Evolutionary conservation across 176 grass and related monocot species (phyloP).

Genomic region (Oryza australiensis): DNA sequence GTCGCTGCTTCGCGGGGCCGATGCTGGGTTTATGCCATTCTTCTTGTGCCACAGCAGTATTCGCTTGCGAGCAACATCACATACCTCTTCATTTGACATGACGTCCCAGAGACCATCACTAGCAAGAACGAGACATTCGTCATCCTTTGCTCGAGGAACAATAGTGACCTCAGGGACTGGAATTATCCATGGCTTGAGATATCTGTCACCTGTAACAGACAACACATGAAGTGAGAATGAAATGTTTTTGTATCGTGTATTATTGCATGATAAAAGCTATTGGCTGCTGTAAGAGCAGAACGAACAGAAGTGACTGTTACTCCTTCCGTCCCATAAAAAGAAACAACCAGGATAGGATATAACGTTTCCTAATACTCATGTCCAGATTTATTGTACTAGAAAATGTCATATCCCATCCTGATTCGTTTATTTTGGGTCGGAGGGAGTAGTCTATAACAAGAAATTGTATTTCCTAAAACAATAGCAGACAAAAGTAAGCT

Average conservation of each 20-base stretch:
- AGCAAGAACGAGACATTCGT: slow-evolving; percentile 84
- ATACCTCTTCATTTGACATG: slow-evolving; percentile 84
- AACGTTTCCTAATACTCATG: too few relatives aligned
- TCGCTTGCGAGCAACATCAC: slow-evolving; percentile 71
- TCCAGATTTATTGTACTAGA: too few relatives aligned
- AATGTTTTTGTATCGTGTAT: not conserved
- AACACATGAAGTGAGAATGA: not conserved
- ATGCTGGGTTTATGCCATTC: slow-evolving; percentile 41
- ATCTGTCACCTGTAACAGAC: slow-evolving; percentile 71
- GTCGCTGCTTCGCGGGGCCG: slow-evolving; percentile 45
- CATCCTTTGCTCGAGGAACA: slow-evolving; percentile 77
- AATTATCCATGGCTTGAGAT: slow-evolving; percentile 97
- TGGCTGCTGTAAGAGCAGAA: not conserved
- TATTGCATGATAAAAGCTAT: not conserved
- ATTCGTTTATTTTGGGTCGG: too few relatives aligned
- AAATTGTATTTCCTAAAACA: not conserved
- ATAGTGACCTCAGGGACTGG: slow-evolving; percentile 81
- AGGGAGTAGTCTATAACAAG: not conserved
- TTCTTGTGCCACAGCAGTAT: slow-evolving; percentile 89
- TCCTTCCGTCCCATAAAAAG: too few relatives aligned
- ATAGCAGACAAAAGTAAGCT: not conserved
- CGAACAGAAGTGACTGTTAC: not conserved
- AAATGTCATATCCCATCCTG: too few relatives aligned
- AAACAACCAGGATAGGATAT: too few relatives aligned
- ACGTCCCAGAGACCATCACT: slow-evolving; percentile 90